Evolutionary conservation across 352 stramenopile species (phyloP), one percentile per base, ranked within the genome.

Genomic region (Albugo candida): DNA sequence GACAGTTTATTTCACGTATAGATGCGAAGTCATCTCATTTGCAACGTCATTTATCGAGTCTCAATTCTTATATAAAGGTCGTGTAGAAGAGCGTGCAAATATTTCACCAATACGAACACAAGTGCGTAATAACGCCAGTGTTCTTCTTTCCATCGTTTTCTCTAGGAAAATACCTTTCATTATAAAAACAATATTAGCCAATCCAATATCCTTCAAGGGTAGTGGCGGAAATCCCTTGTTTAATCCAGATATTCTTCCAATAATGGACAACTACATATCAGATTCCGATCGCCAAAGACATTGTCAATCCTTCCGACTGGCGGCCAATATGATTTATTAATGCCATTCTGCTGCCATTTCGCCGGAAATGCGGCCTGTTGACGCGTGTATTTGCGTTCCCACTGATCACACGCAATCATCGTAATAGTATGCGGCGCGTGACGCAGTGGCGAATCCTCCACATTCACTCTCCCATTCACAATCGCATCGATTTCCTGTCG

Each of bases 271-370:
- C 93, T 97, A 67, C 94, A 99, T 16, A 98, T 72, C 13, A 99
- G 76, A 69, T 99, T 96, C 36, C 94, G 81, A 70, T 99, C 95
- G 43, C 95, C 95, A 59, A 97, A 94, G 14, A 98, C 94, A 69
- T 99, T 99, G 67, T 99, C 93, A 16, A 99, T 85, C 51, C 95
- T 81, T 27, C 91, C 91, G 47, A 96, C 92, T 2, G 81, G 86
- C 34, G 95, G 95, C 95, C 95, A 99, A 69, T 98, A 98, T 56
- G 97, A 97, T 61, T 97, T 97, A 61, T 76, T 87, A 61, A 82
- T 83, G 60, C 71, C 55, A 47, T 66, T 61, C 40, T 84, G 74
- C 54, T 97, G 86, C 91, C 92, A 98, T 35, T 89, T 76, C 11
- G 88, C 83, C 19, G 95, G 95, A 77, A 97, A 99, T 1, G 89